Evolutionary conservation across 2,329 filamentous ascomycete species (phyloP), one percentile per base, ranked within the genome.

Genomic region (Bipolaris bicolor): DNA sequence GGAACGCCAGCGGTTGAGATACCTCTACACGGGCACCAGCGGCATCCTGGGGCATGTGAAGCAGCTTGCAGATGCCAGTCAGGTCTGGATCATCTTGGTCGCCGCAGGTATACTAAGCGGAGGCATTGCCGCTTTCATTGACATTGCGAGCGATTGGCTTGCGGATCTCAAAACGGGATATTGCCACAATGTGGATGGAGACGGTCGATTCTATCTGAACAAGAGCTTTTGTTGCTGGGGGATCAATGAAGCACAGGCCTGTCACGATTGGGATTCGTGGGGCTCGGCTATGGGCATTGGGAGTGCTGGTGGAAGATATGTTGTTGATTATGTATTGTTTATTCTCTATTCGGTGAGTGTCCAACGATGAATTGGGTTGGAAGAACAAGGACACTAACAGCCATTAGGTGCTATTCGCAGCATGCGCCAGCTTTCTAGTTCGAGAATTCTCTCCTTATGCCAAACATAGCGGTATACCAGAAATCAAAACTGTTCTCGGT

Each of bases 401-500:
- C 33, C 18, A 3, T 15, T 47, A 93, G 90, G 82, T 94, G 9
- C 68, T 90, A 7, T 94, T 96, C 71, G 93, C 94, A 24, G 82
- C 87, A 36, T 86, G 84, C 56, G 92, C 95, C 9, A 91, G 90
- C 51, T 73, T 93, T 51, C 80, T 98, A 52, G 93, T 98, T 13
- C 87, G 89, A 67, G 86, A 89, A 67, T 98, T 93, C 76, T 92
- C 91, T 22, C 82, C 90, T 5, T 91, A 97, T 77, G 94, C 94
- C 46, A 94, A 90, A 74, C 94, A 98, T 72, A 97, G 92, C 74
- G 94, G 94, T 78, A 97, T 99, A 66, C 92, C 94, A 5, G 94
- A 99, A 80, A 96, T 99, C 78, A 99, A 99, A 82, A 97, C 93
- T 2, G 86, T 99, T 7, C 80, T 99, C 52, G 94, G 94, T 39